Percentiles rank a stretch among this genome's conserved stretches.
These are phyloP conservation scores for Botrytis fragariae DNA, from an alignment of 2,329 filamentous ascomycete genomes.

Conservation along the genomic window DNA sequence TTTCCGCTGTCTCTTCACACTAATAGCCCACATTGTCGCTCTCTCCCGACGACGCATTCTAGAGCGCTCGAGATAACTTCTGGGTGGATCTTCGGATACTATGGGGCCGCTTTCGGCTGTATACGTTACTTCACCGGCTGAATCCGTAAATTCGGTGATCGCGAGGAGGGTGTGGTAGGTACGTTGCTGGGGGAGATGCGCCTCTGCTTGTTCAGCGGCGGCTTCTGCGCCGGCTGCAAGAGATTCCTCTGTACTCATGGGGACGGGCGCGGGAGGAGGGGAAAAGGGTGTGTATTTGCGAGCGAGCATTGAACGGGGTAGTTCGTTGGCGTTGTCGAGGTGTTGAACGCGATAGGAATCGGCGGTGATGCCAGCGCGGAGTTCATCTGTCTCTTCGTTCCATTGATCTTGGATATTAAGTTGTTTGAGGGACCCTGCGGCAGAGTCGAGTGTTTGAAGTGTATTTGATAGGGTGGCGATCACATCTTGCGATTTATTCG, in stretches of 20 bases:
- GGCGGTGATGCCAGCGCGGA: slow-evolving; percentile 44
- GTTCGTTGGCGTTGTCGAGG: slow-evolving; percentile 50
- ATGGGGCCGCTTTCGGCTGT: slow-evolving; percentile 59
- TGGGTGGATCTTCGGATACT: slow-evolving; percentile 45
- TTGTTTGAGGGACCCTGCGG: slow-evolving; percentile 44
- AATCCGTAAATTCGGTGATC: slow-evolving; percentile 63
- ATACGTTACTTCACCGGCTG: slow-evolving; percentile 58
- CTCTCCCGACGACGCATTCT: slow-evolving; percentile 53
- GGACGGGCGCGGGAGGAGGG: slow-evolving; percentile 75
- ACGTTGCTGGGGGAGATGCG: slow-evolving; percentile 49
- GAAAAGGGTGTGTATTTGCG: slow-evolving; percentile 76
- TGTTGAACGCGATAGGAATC: slow-evolving; percentile 50
- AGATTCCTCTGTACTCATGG: slow-evolving; percentile 47
- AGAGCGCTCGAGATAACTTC: slow-evolving; percentile 69
- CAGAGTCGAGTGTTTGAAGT: slow-evolving; percentile 58
- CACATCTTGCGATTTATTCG: slow-evolving; percentile 54
- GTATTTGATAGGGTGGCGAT: slow-evolving; percentile 64
- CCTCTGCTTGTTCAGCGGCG: slow-evolving; percentile 32
- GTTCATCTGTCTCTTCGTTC: slow-evolving; percentile 37
- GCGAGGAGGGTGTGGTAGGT: slow-evolving; percentile 64
- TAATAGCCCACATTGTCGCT: slow-evolving; percentile 72
- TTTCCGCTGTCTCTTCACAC: slow-evolving; percentile 87
- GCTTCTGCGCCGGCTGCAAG: slow-evolving; percentile 41
- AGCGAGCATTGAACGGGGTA: slow-evolving; percentile 62
- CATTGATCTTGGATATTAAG: slow-evolving; percentile 30